Conservation (phyloP, 345 rosid genomes). For the Zanthoxylum bungeanum region DNA sequence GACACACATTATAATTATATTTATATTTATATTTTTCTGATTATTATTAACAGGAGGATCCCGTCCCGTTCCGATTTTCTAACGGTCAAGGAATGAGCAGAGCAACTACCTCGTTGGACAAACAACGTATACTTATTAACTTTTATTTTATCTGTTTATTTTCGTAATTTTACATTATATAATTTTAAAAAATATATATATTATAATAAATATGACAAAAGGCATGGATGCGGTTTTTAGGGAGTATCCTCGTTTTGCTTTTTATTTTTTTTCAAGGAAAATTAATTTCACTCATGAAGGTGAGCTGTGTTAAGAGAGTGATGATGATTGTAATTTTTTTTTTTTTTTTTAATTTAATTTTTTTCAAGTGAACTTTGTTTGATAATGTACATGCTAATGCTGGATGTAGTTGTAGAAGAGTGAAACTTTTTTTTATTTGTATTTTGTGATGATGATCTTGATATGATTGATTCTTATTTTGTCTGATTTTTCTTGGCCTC, state of each 20-base stretch:
- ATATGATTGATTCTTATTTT: slow-evolving; percentile 9
- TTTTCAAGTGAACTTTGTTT: background rate
- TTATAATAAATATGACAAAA: slow-evolving; percentile 16
- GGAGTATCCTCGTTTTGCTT: slow-evolving; percentile 52
- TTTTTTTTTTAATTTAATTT: background rate
- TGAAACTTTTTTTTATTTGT: slow-evolving; percentile 5
- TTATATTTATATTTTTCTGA: background rate
- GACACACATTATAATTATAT: background rate
- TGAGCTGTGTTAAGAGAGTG: slow-evolving; percentile 25
- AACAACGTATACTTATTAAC: slow-evolving; percentile 15
- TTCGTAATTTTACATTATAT: slow-evolving; percentile 1
- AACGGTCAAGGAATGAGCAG: slow-evolving; percentile 24
- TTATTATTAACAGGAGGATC: slow-evolving; percentile 9
- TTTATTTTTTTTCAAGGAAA: slow-evolving; percentile 4
- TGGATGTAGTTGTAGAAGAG: slow-evolving; percentile 1
- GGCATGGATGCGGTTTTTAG: slow-evolving; percentile 60
- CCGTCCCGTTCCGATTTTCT: slow-evolving; percentile 23
- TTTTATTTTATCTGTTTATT: background rate
- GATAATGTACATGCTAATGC: slow-evolving; percentile 21
- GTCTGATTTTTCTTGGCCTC: background rate
- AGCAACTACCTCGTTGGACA: slow-evolving; percentile 20
- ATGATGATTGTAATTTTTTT: slow-evolving; percentile 17
- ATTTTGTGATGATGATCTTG: slow-evolving; percentile 4
- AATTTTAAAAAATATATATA: background rate
- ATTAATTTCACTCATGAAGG: slow-evolving; percentile 27